Evolutionary conservation across 768 basidiomycete species (phyloP).

Genomic region (Leucocoprinus birnbaumii): DNA sequence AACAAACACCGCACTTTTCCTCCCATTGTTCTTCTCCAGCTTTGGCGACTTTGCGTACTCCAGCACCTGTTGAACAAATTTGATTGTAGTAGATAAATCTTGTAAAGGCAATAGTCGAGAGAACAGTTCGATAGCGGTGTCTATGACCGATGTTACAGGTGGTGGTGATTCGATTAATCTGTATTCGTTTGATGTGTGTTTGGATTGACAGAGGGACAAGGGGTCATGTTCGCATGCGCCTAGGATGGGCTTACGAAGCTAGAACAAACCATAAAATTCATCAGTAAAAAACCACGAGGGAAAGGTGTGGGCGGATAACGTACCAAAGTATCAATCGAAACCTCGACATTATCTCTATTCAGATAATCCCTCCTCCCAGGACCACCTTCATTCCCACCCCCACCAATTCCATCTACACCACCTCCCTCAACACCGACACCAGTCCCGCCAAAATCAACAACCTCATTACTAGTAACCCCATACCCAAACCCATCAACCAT

Average conservation of each 20-base stretch:
- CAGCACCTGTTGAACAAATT: constrained; percentile 54
- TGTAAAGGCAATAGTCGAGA: constrained; percentile 76
- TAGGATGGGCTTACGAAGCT: constrained; percentile 78
- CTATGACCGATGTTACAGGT: constrained; percentile 78
- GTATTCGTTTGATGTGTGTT: constrained; percentile 41
- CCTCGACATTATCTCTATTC: constrained; percentile 79
- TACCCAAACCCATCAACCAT: constrained; percentile 87
- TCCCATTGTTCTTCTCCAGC: constrained; percentile 82
- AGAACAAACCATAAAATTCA: not conserved
- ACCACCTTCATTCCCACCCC: no score
- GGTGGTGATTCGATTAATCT: constrained; percentile 63
- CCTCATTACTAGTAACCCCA: constrained; percentile 75
- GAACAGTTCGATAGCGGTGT: constrained; percentile 88
- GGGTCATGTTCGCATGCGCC: constrained; percentile 88
- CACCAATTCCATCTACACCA: constrained; percentile 20
- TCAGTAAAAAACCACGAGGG: no score
- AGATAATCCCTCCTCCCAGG: constrained; percentile 45
- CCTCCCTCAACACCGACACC: constrained; percentile 30
- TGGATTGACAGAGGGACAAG: constrained; percentile 61
- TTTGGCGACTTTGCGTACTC: constrained; percentile 71
- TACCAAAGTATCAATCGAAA: constrained; percentile 76
- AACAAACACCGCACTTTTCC: constrained; percentile 79
- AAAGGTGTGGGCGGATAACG: no score
- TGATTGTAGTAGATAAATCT: constrained; percentile 54
- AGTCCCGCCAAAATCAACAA: constrained; percentile 41